Base-by-base conservation (phyloP, 495 filamentous ascomycete species). In the Chaetomium fimeti region DNA sequence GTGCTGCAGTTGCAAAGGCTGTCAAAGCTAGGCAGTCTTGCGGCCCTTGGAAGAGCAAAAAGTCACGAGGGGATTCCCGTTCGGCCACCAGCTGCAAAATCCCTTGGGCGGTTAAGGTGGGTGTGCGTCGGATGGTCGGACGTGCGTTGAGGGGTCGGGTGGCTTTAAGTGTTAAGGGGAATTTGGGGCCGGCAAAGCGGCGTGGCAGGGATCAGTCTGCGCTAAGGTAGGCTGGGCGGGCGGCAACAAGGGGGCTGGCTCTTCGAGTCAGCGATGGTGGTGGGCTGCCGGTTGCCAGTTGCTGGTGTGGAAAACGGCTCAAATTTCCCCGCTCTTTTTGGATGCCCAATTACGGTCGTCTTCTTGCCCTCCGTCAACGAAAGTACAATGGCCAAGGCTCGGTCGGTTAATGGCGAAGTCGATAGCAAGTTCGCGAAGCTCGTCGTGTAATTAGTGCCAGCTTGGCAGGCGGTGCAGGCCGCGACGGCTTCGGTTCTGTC, bases 141-240 rank as follows among this genome's bases (percentile, higher is more conserved):
- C 51, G 61, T 64, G 57, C 61, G 66, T 32, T 59, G 70, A 71
- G 72, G 72, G 72, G 68, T 70, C 52, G 69, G 43, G 69, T 54
- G 54, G 62, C 45, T 60, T 65, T 68, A 65, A 68, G 60, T 32
- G 25, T 48, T 16, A 29, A 58, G 42, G 57, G 18, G 20, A 61
- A 6, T 61, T 48, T 61, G 36, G 58, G 60, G 54, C 56, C 27
- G 57, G 48, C 60, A 67, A 65, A 65, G 40, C 51, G 40, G 51
- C 38, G 51, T 55, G 61, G 55, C 63, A 61, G 59, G 66, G 61
- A 55, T 72, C 56, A 63, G 68, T 67, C 68, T 43, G 64, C 27
- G 57, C 57, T 55, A 66, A 63, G 59, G 64, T 59, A 65, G 62
- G 51, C 48, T 64, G 63, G 63, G 66, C 64, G 57, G 70, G 68